Conservation (phyloP, 2,329 filamentous ascomycete species). For the Curvularia lunata region DNA sequence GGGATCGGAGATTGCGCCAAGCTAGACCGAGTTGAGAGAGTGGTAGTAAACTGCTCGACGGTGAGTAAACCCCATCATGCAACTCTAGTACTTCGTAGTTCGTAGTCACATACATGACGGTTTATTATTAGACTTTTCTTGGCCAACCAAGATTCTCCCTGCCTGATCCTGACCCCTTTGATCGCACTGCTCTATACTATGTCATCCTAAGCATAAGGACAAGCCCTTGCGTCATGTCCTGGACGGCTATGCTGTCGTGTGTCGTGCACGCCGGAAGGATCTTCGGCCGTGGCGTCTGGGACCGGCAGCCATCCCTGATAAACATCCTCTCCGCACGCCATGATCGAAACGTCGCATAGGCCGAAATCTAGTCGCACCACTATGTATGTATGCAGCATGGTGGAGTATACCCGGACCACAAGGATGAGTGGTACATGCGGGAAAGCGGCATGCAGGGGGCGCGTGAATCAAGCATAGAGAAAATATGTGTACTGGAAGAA, state of each 20-base stretch:
- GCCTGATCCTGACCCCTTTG: not conserved
- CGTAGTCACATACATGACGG: no score
- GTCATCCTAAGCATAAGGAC: not conserved
- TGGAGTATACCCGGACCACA: not conserved
- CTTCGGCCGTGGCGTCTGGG: not conserved
- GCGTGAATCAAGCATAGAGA: not conserved
- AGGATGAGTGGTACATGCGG: not conserved
- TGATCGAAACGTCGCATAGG: not conserved
- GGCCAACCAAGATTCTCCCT: not conserved
- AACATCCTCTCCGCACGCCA: not conserved
- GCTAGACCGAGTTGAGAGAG: not conserved
- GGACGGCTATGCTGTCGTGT: not conserved
- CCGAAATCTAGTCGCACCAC: not conserved
- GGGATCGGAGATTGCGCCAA: slow-evolving; percentile 1
- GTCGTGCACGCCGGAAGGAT: not conserved
- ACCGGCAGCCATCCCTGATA: not conserved
- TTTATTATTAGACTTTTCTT: not conserved
- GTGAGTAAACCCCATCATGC: not conserved
- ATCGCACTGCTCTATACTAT: not conserved
- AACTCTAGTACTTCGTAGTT: not conserved
- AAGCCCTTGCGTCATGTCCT: not conserved
- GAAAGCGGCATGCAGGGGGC: not conserved
- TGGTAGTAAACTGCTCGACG: not conserved
- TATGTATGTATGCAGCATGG: not conserved
- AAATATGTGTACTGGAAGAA: not conserved